Base-by-base conservation (phyloP, 2,329 filamentous ascomycete genomes). In the Colletotrichum chrysophilum region DNA sequence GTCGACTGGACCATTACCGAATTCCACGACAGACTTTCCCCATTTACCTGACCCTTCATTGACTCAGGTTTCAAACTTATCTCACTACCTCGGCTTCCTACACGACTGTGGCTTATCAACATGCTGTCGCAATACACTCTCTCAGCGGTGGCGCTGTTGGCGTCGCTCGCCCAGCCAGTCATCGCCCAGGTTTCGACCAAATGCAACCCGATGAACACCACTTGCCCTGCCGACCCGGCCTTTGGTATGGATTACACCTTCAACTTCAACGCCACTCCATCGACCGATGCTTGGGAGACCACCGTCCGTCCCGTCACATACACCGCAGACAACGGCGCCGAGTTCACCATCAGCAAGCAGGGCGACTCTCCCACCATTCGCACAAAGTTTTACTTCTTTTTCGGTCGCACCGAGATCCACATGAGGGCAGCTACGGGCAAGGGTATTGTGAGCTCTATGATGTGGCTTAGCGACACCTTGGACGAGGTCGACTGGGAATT, bases 401-500 rank as follows among this genome's bases (percentile, higher is more conserved):
- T 94, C 79, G 95, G 95, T 70, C 91, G 93, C 76, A 92, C 95
- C 71, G 95, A 97, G 84, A 89, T 96, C 74, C 89, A 91, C 79
- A 91, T 97, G 87, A 95, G 95, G 86, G 94, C 94, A 5, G 93
- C 96, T 1, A 86, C 88, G 2, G 96, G 96, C 21, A 87, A 86
- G 9, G 96, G 96, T 67, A 93, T 98, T 77, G 91, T 98, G 79
- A 95, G 93, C 80, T 92, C 94, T 77, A 93, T 97, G 81, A 96
- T 98, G 82, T 89, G 96, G 84, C 89, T 97, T 78, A 96, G 94
- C 66, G 94, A 97, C 79, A 93, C 96, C 79, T 89, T 96, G 16
- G 96, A 98, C 82, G 95, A 98, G 85, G 93, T 98, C 55, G 96
- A 98, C 82, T 96, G 95, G 91, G 95, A 97, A 82, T 94, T 95